Percentiles rank a stretch among this genome's conserved stretches.
These are phyloP conservation scores for Warburgia ugandensis DNA, from an alignment of 164 flowering plant genomes.

Conservation along the genomic window DNA sequence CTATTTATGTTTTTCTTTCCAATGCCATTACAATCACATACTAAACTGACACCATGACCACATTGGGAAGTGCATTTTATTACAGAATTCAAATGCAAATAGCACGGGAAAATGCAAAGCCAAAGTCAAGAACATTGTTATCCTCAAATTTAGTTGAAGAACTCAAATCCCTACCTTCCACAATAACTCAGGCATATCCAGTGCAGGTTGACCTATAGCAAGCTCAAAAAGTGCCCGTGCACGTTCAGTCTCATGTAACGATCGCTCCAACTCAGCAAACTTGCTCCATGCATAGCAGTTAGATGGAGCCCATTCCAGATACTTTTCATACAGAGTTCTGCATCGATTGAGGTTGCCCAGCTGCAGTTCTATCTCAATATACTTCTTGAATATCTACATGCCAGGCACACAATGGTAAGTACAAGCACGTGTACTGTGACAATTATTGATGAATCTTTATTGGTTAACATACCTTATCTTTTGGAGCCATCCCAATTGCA, in stretches of 20 bases:
- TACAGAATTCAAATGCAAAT: not conserved
- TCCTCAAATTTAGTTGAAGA: too few relatives aligned
- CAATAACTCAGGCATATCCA: conserved; percentile 91
- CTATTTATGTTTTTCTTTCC: too few relatives aligned
- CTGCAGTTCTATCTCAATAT: conserved; percentile 88
- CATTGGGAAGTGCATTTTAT: too few relatives aligned
- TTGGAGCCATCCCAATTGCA: conserved; percentile 93
- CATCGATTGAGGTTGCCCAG: conserved; percentile 85
- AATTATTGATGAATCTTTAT: not conserved
- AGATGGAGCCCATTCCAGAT: conserved; percentile 91
- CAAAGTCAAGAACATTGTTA: not conserved
- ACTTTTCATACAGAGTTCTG: conserved; percentile 75
- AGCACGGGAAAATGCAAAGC: not conserved
- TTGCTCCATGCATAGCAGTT: conserved; percentile 98
- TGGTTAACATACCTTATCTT: conserved; percentile 77
- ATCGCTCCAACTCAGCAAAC: conserved; percentile 77
- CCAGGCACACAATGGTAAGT: conserved; percentile 8
- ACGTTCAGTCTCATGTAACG: conserved; percentile 71
- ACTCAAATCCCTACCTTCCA: conserved; percentile 71
- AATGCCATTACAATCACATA: too few relatives aligned
- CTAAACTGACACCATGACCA: too few relatives aligned
- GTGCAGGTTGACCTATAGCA: conserved; percentile 80
- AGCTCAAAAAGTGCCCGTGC: conserved; percentile 89
- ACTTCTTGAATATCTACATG: conserved; percentile 81
- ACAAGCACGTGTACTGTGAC: not conserved